Base-by-base conservation (phyloP, 2,329 filamentous ascomycete species). In the Apiospora sp. region DNA sequence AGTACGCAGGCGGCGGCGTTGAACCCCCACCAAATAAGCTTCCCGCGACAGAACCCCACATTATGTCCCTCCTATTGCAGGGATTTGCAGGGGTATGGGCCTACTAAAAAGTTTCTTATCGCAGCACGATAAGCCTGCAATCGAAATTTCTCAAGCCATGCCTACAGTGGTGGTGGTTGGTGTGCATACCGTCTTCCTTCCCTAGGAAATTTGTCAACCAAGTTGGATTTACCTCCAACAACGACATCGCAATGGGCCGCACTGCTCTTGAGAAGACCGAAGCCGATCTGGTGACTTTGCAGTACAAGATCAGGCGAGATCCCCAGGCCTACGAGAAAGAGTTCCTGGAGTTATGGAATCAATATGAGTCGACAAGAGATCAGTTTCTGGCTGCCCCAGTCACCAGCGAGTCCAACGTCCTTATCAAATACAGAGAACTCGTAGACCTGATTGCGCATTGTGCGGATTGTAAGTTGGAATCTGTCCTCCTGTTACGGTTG, bases 251-350 rank as follows among this genome's bases (percentile, higher is more conserved):
- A 64, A 96, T 94, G 91, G 93, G 91, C 73, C 98, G 98, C 85
- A 94, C 93, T 72, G 95, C 95, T 74, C 91, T 98, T 83, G 95
- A 98, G 85, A 98, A 98, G 88, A 91, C 98, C 77, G 95, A 98
- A 81, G 95, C 95, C 46, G 94, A 97, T 83, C 87, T 97, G 89
- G 92, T 94, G 75, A 96, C 93, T 83, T 86, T 98, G 70, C 95
- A 97, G 81, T 94, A 97, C 86, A 98, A 97, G 85, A 95, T 98
- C 80, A 90, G 93, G 76, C 90, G 92, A 82, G 95, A 98, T 84
- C 94, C 95, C 67, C 90, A 91, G 79, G 97, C 95, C 3, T 98
- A 98, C 83, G 90, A 92, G 74, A 94, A 97, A 76, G 96, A 98
- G 80, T 98, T 98, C 79, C 84, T 92, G 76, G 92, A 92, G 79